These are phyloP conservation scores for Stagonosporopsis tanaceti DNA, from an alignment of 2,329 filamentous ascomycete genomes.

Conservation along the genomic window DNA sequence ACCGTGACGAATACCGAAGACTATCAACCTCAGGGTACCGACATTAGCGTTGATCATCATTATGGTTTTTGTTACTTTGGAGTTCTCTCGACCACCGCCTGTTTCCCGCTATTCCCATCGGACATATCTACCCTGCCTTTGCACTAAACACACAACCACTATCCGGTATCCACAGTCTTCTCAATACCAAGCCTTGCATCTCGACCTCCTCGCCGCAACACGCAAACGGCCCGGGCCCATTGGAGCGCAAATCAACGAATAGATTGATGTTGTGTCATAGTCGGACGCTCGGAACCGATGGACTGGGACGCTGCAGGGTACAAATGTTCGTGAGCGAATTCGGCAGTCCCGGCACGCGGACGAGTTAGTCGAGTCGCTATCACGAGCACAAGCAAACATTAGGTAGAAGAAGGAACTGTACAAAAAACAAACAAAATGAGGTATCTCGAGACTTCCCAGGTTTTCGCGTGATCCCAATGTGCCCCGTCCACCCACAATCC, in stretches of 20 bases:
- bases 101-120: conserved; percentile 17
- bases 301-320: conserved; percentile 14
- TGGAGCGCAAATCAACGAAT: conserved; percentile 5
- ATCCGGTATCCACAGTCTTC: conserved; percentile 47
- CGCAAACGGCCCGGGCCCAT: conserved; percentile 4
- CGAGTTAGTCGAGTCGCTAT: conserved; percentile 5
- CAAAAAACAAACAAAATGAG: conserved; percentile 25
- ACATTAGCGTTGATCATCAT: conserved; percentile 50
- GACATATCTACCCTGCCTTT: conserved; percentile 32
- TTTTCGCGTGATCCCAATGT: conserved; percentile 9
- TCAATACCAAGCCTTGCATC: conserved; percentile 8
- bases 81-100: conserved; percentile 15
- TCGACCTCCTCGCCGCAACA: background rate
- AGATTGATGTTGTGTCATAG: conserved; percentile 10
- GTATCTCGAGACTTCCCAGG: conserved; percentile 19
- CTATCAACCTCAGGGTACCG: conserved; percentile 51
- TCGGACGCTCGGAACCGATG: conserved; percentile 14
- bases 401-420: conserved; percentile 21
- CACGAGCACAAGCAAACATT: conserved; percentile 18
- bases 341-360: conserved; percentile 9
- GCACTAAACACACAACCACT: conserved; percentile 30
- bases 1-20: conserved; percentile 50
- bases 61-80: conserved; percentile 33
- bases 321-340: conserved; percentile 17
- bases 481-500: background rate